Evolutionary conservation across 345 rosid species (phyloP).

Genomic region (Aegle marmelos): DNA sequence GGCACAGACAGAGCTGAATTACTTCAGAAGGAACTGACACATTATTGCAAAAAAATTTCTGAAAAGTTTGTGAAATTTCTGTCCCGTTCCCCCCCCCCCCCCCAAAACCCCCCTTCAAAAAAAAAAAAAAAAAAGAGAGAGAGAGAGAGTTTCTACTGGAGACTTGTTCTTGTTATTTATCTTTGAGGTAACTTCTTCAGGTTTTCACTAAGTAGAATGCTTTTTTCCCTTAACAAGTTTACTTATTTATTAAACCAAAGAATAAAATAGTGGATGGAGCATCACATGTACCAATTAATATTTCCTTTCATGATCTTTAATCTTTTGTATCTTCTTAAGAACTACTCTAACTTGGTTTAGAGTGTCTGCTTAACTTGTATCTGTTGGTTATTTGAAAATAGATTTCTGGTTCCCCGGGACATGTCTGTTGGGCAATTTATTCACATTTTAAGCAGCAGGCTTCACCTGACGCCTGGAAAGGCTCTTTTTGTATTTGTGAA

Average conservation of each 20-base stretch:
- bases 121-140: no score
- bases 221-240: not conserved
- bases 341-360: not conserved
- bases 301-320: not conserved
- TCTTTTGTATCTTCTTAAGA: not conserved
- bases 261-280: not conserved
- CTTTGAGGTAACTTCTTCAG: not conserved
- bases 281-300: not conserved
- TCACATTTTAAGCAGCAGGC: slow-evolving; percentile 64
- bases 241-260: not conserved
- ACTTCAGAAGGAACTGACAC: not conserved
- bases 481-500: slow-evolving; percentile 80
- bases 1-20: not conserved
- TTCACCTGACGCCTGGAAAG: slow-evolving; percentile 61
- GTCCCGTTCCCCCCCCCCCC: no score
- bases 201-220: not conserved
- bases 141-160: not conserved
- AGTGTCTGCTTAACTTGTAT: not conserved
- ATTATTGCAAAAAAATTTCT: not conserved
- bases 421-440: slow-evolving; percentile 91
- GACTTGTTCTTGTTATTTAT: not conserved
- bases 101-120: no score
- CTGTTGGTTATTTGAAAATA: slow-evolving; percentile 18
- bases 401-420: slow-evolving; percentile 85
- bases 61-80: not conserved